Conservation (phyloP, 805 yeast genomes). For the Saccharomyces mikatae region DNA sequence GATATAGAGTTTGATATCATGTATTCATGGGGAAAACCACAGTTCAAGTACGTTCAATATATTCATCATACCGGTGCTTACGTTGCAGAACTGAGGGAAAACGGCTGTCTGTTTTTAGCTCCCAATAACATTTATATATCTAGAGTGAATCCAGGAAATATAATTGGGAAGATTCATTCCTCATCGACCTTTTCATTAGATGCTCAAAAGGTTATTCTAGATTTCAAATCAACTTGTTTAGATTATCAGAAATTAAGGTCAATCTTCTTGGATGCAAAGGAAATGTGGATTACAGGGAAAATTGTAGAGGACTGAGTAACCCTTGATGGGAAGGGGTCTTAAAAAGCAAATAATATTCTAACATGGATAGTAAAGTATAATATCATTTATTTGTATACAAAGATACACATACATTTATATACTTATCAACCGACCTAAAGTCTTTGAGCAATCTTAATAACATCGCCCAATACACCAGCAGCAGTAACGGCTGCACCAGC, state of each 20-base stretch:
- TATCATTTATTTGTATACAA: neutral
- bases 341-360: neutral
- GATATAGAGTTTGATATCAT: constrained; percentile 50
- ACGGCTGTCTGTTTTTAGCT: constrained; percentile 71
- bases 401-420: neutral
- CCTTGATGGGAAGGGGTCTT: neutral
- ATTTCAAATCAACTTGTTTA: constrained; percentile 56
- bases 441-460: constrained; percentile 85
- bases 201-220: constrained; percentile 66
- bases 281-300: constrained; percentile 35
- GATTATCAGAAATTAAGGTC: constrained; percentile 40
- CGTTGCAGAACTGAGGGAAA: constrained; percentile 75
- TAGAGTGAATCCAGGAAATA: constrained; percentile 47
- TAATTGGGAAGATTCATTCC: constrained; percentile 27
- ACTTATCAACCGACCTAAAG: constrained; percentile 26
- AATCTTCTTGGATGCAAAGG: constrained; percentile 53
- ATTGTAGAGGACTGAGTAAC: constrained; percentile 21
- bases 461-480: constrained; percentile 90
- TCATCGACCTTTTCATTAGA: constrained; percentile 39
- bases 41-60: constrained; percentile 76
- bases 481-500: constrained; percentile 74
- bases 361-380: neutral
- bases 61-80: constrained; percentile 85
- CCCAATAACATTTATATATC: constrained; percentile 82
- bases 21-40: constrained; percentile 89